Percentiles rank a stretch among this genome's conserved stretches.
These are phyloP conservation scores for Diaporthe sp. DNA, from an alignment of 2,329 filamentous ascomycete genomes.

Conservation along the genomic window DNA sequence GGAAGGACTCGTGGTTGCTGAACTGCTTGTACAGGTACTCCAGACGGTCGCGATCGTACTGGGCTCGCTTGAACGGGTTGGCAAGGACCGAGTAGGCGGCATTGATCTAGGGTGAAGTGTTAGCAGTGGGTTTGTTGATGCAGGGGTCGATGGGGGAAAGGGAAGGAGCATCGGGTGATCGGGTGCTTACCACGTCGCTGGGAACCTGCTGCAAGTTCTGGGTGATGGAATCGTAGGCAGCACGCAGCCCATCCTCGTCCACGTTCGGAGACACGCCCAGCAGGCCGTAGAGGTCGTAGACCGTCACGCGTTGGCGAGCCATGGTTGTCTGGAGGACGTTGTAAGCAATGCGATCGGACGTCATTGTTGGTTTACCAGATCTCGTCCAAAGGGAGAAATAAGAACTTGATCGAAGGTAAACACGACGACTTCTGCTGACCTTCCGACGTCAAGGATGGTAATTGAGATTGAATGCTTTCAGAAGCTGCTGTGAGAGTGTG, in stretches of 20 bases:
- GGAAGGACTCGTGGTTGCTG: slow-evolving; percentile 29
- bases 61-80: slow-evolving; percentile 37
- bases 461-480: background rate
- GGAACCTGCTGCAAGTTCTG: slow-evolving; percentile 25
- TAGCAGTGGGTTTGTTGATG: background rate
- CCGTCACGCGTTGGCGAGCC: slow-evolving; percentile 26
- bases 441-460: background rate
- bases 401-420: no score
- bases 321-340: slow-evolving; percentile 27
- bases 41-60: slow-evolving; percentile 41
- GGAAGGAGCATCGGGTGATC: background rate
- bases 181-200: slow-evolving; percentile 11
- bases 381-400: no score
- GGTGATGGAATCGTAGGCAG: slow-evolving; percentile 27
- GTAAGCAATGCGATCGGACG: slow-evolving; percentile 1
- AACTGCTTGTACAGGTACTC: slow-evolving; percentile 38
- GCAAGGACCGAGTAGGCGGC: slow-evolving; percentile 33
- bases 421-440: background rate
- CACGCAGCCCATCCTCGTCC: slow-evolving; percentile 33
- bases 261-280: slow-evolving; percentile 34
- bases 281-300: slow-evolving; percentile 40
- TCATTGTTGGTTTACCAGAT: background rate
- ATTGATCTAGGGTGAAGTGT: slow-evolving; percentile 20
- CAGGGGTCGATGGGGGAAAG: no score
- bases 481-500: background rate